phyloP scores from a whole-genome alignment of 2,329 filamentous ascomycete genomes.

The Pseudogymnoascus verrucosus region DNA sequence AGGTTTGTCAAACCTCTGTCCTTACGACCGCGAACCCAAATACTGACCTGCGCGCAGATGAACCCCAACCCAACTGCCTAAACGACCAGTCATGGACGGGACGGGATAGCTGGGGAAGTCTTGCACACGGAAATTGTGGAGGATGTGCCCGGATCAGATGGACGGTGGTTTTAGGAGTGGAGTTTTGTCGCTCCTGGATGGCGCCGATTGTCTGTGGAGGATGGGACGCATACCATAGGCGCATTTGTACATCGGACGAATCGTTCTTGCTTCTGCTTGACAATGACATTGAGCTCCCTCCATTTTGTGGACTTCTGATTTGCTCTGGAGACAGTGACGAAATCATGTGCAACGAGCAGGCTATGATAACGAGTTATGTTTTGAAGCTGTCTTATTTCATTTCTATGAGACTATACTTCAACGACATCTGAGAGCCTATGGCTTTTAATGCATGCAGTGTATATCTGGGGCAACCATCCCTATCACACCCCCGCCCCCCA shows the following conservation, averaged over 20 bases:
- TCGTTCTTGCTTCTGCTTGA: slow-evolving; percentile 20
- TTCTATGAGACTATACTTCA: background rate
- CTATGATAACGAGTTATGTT: background rate
- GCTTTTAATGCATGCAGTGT: background rate
- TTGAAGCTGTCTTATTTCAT: background rate
- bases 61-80: slow-evolving; percentile 78
- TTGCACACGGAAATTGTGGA: slow-evolving; percentile 15
- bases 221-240: slow-evolving; percentile 27
- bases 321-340: background rate
- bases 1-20: slow-evolving; percentile 50
- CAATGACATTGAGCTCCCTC: slow-evolving; percentile 8
- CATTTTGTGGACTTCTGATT: background rate
- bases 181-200: slow-evolving; percentile 20
- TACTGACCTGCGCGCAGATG: slow-evolving; percentile 47
- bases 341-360: background rate
- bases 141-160: slow-evolving; percentile 23
- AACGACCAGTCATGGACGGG: slow-evolving; percentile 23
- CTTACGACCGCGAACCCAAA: slow-evolving; percentile 11
- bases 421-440: background rate
- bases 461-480: background rate
- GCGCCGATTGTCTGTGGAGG: slow-evolving; percentile 22
- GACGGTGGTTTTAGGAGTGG: slow-evolving; percentile 22
- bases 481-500: background rate
- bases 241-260: slow-evolving; percentile 25
- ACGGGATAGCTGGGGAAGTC: slow-evolving; percentile 14